A percentile compares a stretch with the other conserved stretches of the same genome.
Evolutionary conservation across 2,329 filamentous ascomycete genomes (phyloP).

Genomic region (Byssochlamys sp.): DNA sequence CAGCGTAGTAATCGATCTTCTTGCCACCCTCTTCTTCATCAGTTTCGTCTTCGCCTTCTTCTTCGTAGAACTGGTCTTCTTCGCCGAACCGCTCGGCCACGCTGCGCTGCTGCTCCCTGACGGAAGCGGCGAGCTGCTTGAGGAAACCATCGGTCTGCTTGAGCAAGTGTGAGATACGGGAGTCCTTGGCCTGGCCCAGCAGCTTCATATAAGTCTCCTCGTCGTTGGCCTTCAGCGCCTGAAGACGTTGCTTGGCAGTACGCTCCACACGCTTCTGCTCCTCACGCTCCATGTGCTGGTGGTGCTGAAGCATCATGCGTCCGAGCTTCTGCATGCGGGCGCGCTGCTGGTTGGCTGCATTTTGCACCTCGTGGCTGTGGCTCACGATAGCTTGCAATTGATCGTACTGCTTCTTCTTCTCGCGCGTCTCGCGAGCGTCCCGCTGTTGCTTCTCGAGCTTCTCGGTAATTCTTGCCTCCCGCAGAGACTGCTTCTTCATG

Average conservation of each 20-base stretch:
- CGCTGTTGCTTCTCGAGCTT: slow-evolving; percentile 98
- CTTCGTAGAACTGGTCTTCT: slow-evolving; percentile 46
- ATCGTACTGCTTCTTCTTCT: slow-evolving; percentile 94
- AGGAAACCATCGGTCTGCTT: slow-evolving; percentile 97
- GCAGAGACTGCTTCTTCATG: slow-evolving; percentile 92
- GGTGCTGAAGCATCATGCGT: slow-evolving; percentile 77
- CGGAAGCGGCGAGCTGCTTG: slow-evolving; percentile 85
- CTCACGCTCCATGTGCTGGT: slow-evolving; percentile 96
- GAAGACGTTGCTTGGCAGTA: slow-evolving; percentile 97
- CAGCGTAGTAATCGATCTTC: slow-evolving; percentile 97
- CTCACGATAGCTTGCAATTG: slow-evolving; percentile 79
- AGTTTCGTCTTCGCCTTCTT: slow-evolving; percentile 61
- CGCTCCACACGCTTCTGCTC: slow-evolving; percentile 97
- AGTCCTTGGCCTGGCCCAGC: slow-evolving; percentile 96
- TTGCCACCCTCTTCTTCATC: slow-evolving; percentile 56
- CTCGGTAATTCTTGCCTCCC: slow-evolving; percentile 93
- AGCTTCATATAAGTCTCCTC: slow-evolving; percentile 98
- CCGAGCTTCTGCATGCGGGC: slow-evolving; percentile 76
- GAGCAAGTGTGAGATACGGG: slow-evolving; percentile 92
- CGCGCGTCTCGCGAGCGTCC: slow-evolving; percentile 85
- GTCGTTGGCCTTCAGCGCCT: slow-evolving; percentile 96
- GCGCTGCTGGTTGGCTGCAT: slow-evolving; percentile 56
- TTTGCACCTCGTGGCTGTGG: slow-evolving; percentile 69
- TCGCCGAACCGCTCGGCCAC: slow-evolving; percentile 70
- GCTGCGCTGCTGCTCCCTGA: slow-evolving; percentile 84